Evolutionary conservation across 306 rosid species (phyloP), one percentile per base, ranked within the genome.

Genomic region (Vigna mungo): DNA sequence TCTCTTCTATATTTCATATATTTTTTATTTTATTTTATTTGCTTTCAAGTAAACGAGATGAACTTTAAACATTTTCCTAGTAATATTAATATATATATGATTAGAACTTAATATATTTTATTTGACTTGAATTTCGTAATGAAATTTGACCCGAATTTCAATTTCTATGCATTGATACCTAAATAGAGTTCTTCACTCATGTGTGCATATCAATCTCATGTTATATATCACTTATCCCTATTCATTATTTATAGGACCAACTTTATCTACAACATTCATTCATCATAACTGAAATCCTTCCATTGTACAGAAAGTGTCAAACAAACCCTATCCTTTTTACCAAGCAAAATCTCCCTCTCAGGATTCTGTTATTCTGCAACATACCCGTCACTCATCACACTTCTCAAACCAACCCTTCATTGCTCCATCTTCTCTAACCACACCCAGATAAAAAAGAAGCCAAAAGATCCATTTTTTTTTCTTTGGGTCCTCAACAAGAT

Each of bases 311-410:
- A 21, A 79, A 67, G 13, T 39, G 67, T 37, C 21, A n/a, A 48
- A 49, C 55, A 16, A 75, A 61, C 59, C 67, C 51, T 68, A 69
- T 75, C 77, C 34, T 55, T 30, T 20, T 69, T 23, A 1, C 34
- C 32, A 1, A 20, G 52, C 51, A 68, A 36, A 49, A 34, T 48
- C 53, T 9, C 2, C 27, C 13, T 14, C 5, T 48, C 54, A 48
- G 54, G 7, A n/a, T 48, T 71, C 52, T 21, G 72, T 12, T 67
- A 67, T 37, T 21, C 37, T 67, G 55, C 72, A n/a, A 2, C 52
- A 20, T 2, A 11, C 7, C 32, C 18, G 11, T 34, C 47, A 32
- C 25, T 37, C 5, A 56, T 56, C 63, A 56, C 1, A 51, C 18
- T 56, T 23, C 16, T 37, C 18, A 5, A 65, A 13, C 72, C 55